Evolutionary conservation across 306 rosid genomes (phyloP).

Genomic region (Chamaecrista fasciculata): DNA sequence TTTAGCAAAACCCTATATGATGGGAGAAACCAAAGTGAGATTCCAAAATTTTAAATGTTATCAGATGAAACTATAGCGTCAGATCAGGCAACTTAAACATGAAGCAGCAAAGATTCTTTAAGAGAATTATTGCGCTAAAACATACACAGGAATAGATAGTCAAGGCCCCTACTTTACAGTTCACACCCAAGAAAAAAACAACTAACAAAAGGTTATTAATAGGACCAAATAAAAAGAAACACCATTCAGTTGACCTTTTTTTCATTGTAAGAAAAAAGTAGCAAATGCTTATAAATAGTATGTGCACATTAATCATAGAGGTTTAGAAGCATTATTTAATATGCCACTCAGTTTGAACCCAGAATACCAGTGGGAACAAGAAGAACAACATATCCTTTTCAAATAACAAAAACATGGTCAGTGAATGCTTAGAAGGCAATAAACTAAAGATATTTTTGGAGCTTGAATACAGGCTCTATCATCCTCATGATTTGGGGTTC

Average conservation of each 20-base stretch:
- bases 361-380: background rate
- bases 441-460: background rate
- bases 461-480: background rate
- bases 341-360: background rate
- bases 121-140: constrained; percentile 7
- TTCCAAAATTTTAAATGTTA: background rate
- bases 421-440: background rate
- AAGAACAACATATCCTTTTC: constrained; percentile 8
- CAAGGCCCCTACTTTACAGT: background rate
- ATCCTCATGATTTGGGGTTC: background rate
- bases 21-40: constrained; percentile 12
- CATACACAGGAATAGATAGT: background rate
- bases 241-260: background rate
- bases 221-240: background rate
- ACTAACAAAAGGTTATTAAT: background rate
- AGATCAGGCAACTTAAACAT: background rate
- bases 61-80: background rate
- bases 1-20: constrained; percentile 73
- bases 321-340: background rate
- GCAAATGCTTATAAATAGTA: background rate
- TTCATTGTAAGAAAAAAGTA: background rate
- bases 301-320: background rate
- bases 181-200: background rate
- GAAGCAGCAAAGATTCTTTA: background rate
- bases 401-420: constrained; percentile 6